Evolutionary conservation across 2,329 filamentous ascomycete species (phyloP).

Genomic region (Teratosphaeria viscida): DNA sequence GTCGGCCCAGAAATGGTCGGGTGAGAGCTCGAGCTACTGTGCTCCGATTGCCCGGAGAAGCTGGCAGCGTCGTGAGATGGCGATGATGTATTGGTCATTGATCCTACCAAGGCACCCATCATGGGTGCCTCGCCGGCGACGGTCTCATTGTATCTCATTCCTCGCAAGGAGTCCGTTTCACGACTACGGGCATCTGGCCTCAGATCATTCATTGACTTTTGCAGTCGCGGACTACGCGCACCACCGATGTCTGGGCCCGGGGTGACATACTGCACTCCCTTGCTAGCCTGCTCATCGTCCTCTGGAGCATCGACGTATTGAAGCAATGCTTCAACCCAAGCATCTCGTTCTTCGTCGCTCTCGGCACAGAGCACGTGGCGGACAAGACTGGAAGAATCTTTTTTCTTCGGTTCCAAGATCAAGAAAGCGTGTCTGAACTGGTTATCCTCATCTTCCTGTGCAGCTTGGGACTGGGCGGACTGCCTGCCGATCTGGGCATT

Average conservation of each 20-base stretch:
- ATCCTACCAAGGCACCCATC: slow-evolving; percentile 29
- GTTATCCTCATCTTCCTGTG: slow-evolving; percentile 70
- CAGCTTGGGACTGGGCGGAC: slow-evolving; percentile 48
- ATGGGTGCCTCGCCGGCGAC: slow-evolving; percentile 48
- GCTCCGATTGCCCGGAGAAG: neutral
- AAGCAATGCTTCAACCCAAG: slow-evolving; percentile 83
- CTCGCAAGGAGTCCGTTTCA: slow-evolving; percentile 17
- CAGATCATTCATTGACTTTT: slow-evolving; percentile 29
- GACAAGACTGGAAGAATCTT: slow-evolving; percentile 77
- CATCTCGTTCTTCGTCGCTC: slow-evolving; percentile 82
- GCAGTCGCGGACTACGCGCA: slow-evolving; percentile 21
- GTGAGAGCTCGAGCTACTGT: slow-evolving; percentile 22
- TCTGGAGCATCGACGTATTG: slow-evolving; percentile 76
- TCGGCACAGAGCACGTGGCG: slow-evolving; percentile 94
- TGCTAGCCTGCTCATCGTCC: slow-evolving; percentile 36
- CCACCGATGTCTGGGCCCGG: slow-evolving; percentile 14
- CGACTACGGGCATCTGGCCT: slow-evolving; percentile 9
- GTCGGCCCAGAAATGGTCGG: slow-evolving; percentile 68
- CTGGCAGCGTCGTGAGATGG: slow-evolving; percentile 26
- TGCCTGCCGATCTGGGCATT: slow-evolving; percentile 93
- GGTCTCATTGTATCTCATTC: slow-evolving; percentile 46
- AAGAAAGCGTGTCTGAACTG: slow-evolving; percentile 96
- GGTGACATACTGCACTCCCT: slow-evolving; percentile 2
- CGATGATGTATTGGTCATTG: slow-evolving; percentile 20
- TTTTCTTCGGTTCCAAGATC: slow-evolving; percentile 90